phyloP scores from a whole-genome alignment of 805 yeast species.

The Spathaspora boniae region DNA sequence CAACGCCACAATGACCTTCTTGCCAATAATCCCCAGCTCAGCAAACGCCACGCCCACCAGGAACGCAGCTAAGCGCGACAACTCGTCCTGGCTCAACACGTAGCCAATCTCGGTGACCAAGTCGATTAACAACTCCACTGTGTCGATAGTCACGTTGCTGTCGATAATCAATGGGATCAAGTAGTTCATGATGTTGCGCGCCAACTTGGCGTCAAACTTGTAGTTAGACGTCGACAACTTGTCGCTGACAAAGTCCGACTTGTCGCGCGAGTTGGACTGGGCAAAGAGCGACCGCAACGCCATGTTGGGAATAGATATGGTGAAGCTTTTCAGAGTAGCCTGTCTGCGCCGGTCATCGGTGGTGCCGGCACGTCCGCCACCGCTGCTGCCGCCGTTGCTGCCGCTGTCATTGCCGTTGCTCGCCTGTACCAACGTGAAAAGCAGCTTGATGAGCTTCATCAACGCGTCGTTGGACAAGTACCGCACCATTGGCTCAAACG shows the following conservation, averaged over 20 bases:
- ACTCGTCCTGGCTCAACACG: constrained; percentile 34
- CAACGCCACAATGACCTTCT: constrained; percentile 47
- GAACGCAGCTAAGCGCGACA: constrained; percentile 19
- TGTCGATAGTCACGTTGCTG: constrained; percentile 45
- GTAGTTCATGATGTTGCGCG: constrained; percentile 29
- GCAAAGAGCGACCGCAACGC: constrained; percentile 45
- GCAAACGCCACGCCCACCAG: constrained; percentile 36
- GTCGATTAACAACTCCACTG: constrained; percentile 59
- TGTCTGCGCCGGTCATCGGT: too few species aligned
- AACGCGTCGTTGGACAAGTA: constrained; percentile 29
- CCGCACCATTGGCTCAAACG: constrained; percentile 46
- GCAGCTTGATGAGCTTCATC: constrained; percentile 25
- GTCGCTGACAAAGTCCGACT: constrained; percentile 19
- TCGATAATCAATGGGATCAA: constrained; percentile 38
- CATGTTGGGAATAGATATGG: constrained; percentile 51
- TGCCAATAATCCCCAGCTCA: constrained; percentile 45
- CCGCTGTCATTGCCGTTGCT: constrained; percentile 16
- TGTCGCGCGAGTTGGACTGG: constrained; percentile 20
- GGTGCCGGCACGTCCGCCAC: too few species aligned
- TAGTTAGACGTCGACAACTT: constrained; percentile 10
- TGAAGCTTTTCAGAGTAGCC: constrained; percentile 28
- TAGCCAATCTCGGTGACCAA: constrained; percentile 48
- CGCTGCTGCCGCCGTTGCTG: constrained; percentile 14
- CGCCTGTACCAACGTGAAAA: constrained; percentile 18
- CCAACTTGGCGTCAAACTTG: constrained; percentile 11